Base-by-base conservation (phyloP, 345 rosid genomes). In the Eucalyptus coolabah region DNA sequence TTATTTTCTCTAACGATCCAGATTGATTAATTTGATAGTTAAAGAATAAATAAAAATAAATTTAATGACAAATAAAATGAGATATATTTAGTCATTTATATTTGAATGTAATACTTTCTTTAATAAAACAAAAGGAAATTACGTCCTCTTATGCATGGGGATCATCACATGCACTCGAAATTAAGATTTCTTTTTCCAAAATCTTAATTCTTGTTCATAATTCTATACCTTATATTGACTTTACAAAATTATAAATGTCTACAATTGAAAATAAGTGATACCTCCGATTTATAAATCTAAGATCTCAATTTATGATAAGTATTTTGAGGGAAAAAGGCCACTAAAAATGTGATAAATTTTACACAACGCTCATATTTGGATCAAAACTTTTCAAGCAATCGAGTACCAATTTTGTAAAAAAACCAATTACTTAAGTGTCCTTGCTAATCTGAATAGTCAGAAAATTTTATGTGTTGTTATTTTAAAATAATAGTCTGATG, bases 371-470 rank as follows among this genome's bases (percentile, higher is more conserved):
- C n/a, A 59, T 59, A 10, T 59, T 59, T 10, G 6, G n/a, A 59
- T 12, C 15, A 59, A 59, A 59, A 59, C 15, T 5, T 59, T 59
- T 59, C 15, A 5, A 59, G 65, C 65, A 23, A 11, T 56, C 3
- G 14, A 56, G 30, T 56, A 18, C 3, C 6, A 56, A 24, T 10
- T 56, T 56, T 56, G 3, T 24, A 24, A 53, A 53, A 56, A 54
- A 9, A 56, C 2, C 63, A 24, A 24, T 56, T 24, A 56, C 13
- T 10, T 24, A 56, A 56, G 63, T 24, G 30, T 11, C 30, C 10
- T 56, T 0, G 6, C 63, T 26, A 8, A 56, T 56, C 2, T 56
- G 14, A 56, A 4, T 5, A 56, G 13, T 4, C 12, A 0, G 3
- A 24, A 56, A 56, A 56, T 24, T 10, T 56, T 9, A 9, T 10